Percentiles rank a stretch among this genome's conserved stretches.
Evolutionary conservation across 306 rosid species (phyloP).

Genomic region (Sicyos edulis): DNA sequence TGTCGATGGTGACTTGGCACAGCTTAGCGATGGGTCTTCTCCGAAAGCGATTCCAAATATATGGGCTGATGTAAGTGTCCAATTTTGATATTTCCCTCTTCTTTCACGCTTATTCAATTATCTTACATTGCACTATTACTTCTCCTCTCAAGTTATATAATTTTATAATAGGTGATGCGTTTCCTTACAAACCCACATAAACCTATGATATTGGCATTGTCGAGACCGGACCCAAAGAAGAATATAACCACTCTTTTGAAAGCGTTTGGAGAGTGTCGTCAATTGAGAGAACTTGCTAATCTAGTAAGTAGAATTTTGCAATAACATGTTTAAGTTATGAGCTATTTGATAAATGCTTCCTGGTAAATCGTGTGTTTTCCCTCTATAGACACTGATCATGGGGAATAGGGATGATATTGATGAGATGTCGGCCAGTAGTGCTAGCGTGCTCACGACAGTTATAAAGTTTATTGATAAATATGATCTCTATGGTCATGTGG

Average conservation of each 20-base stretch:
- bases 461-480: constrained; percentile 76
- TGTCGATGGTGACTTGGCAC: constrained; percentile 55
- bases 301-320: constrained; percentile 50
- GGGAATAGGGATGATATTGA: constrained; percentile 83
- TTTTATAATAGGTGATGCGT: constrained; percentile 58
- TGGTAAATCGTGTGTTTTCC: constrained; percentile 21
- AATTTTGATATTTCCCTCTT: background rate
- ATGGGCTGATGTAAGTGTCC: constrained; percentile 74
- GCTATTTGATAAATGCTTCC: background rate
- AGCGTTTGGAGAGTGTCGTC: constrained; percentile 84
- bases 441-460: constrained; percentile 70
- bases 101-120: background rate
- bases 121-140: background rate
- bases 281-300: constrained; percentile 74
- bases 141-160: constrained; percentile 3
- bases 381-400: constrained; percentile 62
- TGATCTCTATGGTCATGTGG: constrained; percentile 83
- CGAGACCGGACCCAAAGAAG: constrained; percentile 91
- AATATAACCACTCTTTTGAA: constrained; percentile 75
- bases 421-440: constrained; percentile 73
- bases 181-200: constrained; percentile 84
- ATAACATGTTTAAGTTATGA: background rate
- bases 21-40: constrained; percentile 43
- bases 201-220: constrained; percentile 80
- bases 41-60: constrained; percentile 66